phyloP scores from a whole-genome alignment of 768 basidiomycete genomes.

The Daedalea quercina region DNA sequence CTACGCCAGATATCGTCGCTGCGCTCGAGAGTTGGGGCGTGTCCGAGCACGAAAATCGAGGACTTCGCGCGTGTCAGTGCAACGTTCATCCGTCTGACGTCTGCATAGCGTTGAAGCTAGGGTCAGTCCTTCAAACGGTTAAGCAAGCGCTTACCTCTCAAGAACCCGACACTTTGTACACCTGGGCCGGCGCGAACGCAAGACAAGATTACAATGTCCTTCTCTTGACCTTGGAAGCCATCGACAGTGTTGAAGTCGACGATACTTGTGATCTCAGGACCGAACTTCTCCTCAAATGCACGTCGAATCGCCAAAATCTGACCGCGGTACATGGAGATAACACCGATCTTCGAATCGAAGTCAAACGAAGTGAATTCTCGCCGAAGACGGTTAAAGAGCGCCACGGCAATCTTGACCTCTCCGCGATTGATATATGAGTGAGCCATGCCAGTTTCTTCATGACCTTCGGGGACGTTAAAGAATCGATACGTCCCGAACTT shows the following conservation, averaged over 20 bases:
- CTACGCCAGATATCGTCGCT: conserved; percentile 75
- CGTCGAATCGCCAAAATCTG: conserved; percentile 73
- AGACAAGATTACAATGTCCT: conserved; percentile 95
- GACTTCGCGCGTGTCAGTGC: conserved; percentile 94
- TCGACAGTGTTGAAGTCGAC: conserved; percentile 98
- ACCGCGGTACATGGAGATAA: conserved; percentile 94
- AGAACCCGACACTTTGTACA: conserved; percentile 79
- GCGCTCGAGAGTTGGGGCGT: conserved; percentile 82
- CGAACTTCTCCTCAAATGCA: conserved; percentile 66
- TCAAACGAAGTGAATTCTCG: conserved; percentile 52
- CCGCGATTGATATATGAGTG: conserved; percentile 71
- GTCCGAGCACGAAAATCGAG: conserved; percentile 89
- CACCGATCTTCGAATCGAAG: conserved; percentile 50
- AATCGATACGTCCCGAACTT: conserved; percentile 87
- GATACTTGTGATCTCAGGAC: conserved; percentile 55
- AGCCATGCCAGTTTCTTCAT: conserved; percentile 51
- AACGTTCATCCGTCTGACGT: conserved; percentile 94
- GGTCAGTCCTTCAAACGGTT: no score
- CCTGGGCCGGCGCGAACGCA: conserved; percentile 92
- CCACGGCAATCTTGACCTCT: conserved; percentile 72
- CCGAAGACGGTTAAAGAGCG: conserved; percentile 66
- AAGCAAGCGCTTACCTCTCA: conserved; percentile 49
- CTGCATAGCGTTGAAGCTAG: conserved; percentile 24
- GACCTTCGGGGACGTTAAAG: conserved; percentile 68
- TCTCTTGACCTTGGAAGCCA: conserved; percentile 99